Base-by-base conservation (phyloP, 768 basidiomycete species). In the Podaxis carcinomalis region DNA sequence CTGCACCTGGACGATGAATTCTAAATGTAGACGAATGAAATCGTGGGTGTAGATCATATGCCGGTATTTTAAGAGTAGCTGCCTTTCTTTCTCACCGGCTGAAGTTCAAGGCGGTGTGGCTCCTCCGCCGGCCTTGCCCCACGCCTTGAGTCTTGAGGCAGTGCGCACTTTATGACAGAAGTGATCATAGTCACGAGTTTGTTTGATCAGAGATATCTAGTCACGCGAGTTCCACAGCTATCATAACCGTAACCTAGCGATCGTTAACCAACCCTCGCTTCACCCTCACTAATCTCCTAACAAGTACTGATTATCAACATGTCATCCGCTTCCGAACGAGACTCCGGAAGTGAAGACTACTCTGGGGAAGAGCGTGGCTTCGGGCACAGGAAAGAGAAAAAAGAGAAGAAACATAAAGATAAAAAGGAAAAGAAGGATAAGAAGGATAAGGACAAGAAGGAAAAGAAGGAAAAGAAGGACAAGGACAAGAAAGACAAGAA, bases 341-440 rank as follows among this genome's bases (percentile, higher is more conserved):
- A 32, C 42, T 57, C 56, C 36, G 57, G 36, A 36, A 49, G 56
- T 25, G 44, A 50, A 10, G 56, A 32, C 32, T 32, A 32, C 32
- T 32, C 32, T 32, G 32, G 28, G 9, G 61, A 35, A 10, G 14
- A 59, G 44, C 57, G 46, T 7, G 44, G 61, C 40, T 53, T 44
- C 37, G 36, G 39, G 14, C 25, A 35, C 13, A 32, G 51, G 51
- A 61, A 56, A 50, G 32, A 49, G 16, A 59, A 64, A 23, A 58
- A 64, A 47, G 59, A 67, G 50, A 59, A 62, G 27, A 66, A 68
- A 28, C 65, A 67, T 32, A 64, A 65, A 63, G 67, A 68, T 27
- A 51, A 68, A 27, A 67, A 68, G 35, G 67, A 67, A 40, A 65
- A 68, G 19, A 69, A 74, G 62, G 64, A 72, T 40, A 67, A 71